Percentiles rank a stretch among this genome's conserved stretches.
These are phyloP conservation scores for Colletotrichum tofieldiae DNA, from an alignment of 2,329 filamentous ascomycete species.

Conservation along the genomic window DNA sequence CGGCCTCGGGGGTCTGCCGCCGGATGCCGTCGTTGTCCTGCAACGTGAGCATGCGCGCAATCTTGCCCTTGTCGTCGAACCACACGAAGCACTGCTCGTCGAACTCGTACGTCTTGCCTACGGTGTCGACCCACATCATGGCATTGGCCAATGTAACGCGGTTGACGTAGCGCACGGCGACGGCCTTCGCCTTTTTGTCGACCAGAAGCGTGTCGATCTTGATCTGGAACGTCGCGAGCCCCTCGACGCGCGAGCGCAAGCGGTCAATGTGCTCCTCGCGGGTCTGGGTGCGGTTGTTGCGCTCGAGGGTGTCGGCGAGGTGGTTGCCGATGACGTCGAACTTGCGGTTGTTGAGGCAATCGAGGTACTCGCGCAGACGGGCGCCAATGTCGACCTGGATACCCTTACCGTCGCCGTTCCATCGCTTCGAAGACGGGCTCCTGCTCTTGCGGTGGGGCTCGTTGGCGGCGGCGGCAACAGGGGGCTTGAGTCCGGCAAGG, in stretches of 20 bases:
- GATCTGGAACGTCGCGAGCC: conserved; percentile 21
- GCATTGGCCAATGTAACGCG: conserved; percentile 21
- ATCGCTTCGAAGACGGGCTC: conserved; percentile 14
- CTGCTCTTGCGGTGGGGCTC: conserved; percentile 19
- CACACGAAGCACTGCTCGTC: conserved; percentile 42
- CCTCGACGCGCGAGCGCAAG: conserved; percentile 21
- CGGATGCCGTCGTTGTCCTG: conserved; percentile 41
- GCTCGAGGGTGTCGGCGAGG: conserved; percentile 30
- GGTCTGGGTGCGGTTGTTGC: conserved; percentile 34
- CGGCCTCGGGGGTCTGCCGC: conserved; percentile 18
- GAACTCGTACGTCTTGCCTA: conserved; percentile 28
- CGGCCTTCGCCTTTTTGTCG: conserved; percentile 29
- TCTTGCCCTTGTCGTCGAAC: conserved; percentile 38
- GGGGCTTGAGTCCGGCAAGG: not conserved
- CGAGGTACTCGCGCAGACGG: conserved; percentile 39
- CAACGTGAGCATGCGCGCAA: conserved; percentile 34
- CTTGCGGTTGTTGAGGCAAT: conserved; percentile 37
- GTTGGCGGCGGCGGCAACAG: not conserved
- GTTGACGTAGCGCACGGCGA: conserved; percentile 37
- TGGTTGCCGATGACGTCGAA: conserved; percentile 36
- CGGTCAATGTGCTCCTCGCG: conserved; percentile 37
- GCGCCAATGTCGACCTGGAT: conserved; percentile 39
- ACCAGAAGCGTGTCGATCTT: conserved; percentile 39
- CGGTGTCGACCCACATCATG: not conserved
- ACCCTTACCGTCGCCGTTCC: conserved; percentile 36